Percentiles rank a stretch among this genome's conserved stretches.
phyloP scores from a whole-genome alignment of 257 asterid species.

The Eustoma russellianum region DNA sequence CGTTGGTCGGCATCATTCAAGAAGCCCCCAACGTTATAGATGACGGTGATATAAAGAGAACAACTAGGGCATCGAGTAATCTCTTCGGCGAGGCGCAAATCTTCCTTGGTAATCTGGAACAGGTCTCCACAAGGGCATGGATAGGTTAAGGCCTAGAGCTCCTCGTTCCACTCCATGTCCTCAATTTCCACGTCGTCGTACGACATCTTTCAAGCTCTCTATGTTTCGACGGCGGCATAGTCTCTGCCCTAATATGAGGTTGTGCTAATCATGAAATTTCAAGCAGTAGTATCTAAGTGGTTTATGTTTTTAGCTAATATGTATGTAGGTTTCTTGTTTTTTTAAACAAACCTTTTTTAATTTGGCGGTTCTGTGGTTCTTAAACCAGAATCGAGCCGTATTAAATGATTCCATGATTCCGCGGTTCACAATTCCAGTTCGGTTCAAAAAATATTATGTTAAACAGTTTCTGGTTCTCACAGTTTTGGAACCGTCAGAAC shows the following conservation, averaged over 20 bases:
- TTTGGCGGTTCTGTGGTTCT: too few species aligned
- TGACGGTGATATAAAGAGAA: conserved; percentile 74
- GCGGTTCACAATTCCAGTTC: too few species aligned
- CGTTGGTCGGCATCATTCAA: conserved; percentile 22
- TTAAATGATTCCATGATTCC: too few species aligned
- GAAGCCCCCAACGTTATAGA: conserved; percentile 75
- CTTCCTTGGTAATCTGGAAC: conserved; percentile 80
- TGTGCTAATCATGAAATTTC: too few species aligned
- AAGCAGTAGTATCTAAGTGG: too few species aligned
- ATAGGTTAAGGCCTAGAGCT: conserved; percentile 64
- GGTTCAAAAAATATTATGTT: too few species aligned
- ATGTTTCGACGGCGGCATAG: neutral
- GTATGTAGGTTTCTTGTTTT: too few species aligned
- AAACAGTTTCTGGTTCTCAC: too few species aligned
- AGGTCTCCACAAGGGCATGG: conserved; percentile 98
- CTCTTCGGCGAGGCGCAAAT: conserved; percentile 74
- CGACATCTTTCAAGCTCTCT: conserved; percentile 42
- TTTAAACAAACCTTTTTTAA: too few species aligned
- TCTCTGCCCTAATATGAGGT: neutral
- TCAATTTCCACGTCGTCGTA: conserved; percentile 97
- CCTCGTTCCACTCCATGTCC: conserved; percentile 96
- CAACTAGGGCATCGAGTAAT: conserved; percentile 94
- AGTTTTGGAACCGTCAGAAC: too few species aligned
- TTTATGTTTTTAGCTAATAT: too few species aligned
- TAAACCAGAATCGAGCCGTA: too few species aligned